These are phyloP conservation scores for Amaranthus palmeri DNA, from an alignment of 148 eudicot genomes.

Conservation along the genomic window DNA sequence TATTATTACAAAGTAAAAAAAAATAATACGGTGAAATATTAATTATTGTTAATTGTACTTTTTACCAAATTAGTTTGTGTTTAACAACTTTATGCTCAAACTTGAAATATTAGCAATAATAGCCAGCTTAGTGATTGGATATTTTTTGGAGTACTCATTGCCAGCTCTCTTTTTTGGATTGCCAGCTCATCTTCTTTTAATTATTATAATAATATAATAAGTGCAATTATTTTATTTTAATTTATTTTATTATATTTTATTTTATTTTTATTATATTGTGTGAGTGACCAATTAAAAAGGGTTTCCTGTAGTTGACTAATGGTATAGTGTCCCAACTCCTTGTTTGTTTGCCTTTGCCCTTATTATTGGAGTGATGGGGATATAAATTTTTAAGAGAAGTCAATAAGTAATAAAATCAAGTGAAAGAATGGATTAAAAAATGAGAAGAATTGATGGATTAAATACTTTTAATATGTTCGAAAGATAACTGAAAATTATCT, in stretches of 20 bases:
- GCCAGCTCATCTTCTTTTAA: neutral
- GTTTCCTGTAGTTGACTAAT: neutral
- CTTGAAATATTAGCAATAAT: constrained; percentile 12
- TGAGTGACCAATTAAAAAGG: neutral
- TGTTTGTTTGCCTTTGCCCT: too few relatives aligned
- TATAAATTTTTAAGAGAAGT: too few relatives aligned
- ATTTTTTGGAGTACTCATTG: neutral
- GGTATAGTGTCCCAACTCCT: neutral
- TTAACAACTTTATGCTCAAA: constrained; percentile 9
- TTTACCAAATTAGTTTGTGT: neutral
- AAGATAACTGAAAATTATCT: too few relatives aligned
- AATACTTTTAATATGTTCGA: too few relatives aligned
- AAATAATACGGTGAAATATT: neutral
- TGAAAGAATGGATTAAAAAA: too few relatives aligned
- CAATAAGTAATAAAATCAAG: too few relatives aligned
- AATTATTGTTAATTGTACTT: constrained; percentile 7
- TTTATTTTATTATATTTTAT: too few relatives aligned
- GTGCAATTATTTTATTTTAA: too few relatives aligned
- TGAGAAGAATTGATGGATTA: too few relatives aligned
- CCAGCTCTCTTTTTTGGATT: constrained; percentile 8
- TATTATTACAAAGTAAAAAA: constrained; percentile 14
- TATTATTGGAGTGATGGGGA: too few relatives aligned
- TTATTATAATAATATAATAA: too few relatives aligned
- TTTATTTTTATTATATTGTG: neutral
- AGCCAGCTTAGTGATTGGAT: neutral